Evolutionary conservation across 1,284 basidiomycete genomes (phyloP), one percentile per base, ranked within the genome.

Genomic region (Ustilago hordei): DNA sequence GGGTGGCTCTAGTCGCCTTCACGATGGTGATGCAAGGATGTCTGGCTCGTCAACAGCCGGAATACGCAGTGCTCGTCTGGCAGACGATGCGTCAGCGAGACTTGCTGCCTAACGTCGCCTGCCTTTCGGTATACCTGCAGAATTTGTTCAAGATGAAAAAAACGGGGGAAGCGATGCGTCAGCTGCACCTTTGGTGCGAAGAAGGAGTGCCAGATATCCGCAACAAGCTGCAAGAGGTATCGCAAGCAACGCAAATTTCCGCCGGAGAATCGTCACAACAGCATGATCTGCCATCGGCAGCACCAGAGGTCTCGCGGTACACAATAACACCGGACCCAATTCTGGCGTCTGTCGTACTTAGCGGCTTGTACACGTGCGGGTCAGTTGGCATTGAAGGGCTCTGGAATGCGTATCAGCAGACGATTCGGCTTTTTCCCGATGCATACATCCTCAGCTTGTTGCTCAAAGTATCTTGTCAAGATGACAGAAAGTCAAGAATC

Each of bases 11-110:
- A 17, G 50, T 56, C n/a, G 69, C 65, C 3, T 76, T 71, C 23
- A 38, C 69, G 6, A 38, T 68, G 50, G 55, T 61, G 35, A 76
- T 76, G 74, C 74, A 76, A 15, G 74, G 74, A 17, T 48, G 63
- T 9, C 28, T 61, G 13, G 0, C 47, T 7, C 61, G 74, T 13
- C 52, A 43, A 36, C 58, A 48, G 23, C 50, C 68, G 15, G 45
- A 50, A 13, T 31, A 64, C 9, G 68, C 64, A 8, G 28, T 64
- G 8, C 52, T 45, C 12, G 60, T 71, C 0, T 76, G 74, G 74
- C 31, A 62, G 35, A 59, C 60, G 9, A 76, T 76, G 74, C 52
- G 68, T 35, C 43, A 55, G 6, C 64, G 74, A 11, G 48, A 58
- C 2, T 64, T 76, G 15, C 28, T 63, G 55, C 74, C 74, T 4